These are phyloP conservation scores for Pseudogymnoascus sp. DNA, from an alignment of 2,329 filamentous ascomycete species.

Conservation along the genomic window DNA sequence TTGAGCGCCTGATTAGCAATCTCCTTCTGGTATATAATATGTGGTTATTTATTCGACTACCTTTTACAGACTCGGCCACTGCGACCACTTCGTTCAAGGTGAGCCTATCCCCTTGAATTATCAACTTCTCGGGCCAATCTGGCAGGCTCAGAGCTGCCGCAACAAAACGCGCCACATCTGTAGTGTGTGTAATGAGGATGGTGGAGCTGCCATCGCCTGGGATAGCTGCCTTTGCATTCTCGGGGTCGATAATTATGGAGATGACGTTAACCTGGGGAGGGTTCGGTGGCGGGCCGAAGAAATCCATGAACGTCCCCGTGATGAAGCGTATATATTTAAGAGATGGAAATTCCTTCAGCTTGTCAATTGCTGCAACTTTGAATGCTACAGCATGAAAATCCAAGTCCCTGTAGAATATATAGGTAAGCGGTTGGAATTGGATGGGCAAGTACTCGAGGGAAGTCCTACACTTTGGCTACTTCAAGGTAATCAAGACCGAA, in stretches of 20 bases:
- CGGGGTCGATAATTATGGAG: neutral
- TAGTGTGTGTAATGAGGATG: conserved; percentile 20
- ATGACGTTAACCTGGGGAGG: neutral
- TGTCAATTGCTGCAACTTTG: neutral
- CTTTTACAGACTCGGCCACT: conserved; percentile 19
- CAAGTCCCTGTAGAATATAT: neutral
- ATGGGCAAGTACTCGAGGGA: neutral
- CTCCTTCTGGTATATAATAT: neutral
- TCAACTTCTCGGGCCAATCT: conserved; percentile 19
- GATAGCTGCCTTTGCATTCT: neutral
- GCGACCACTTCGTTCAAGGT: conserved; percentile 24
- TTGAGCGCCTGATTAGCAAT: conserved; percentile 8
- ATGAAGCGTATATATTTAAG: neutral
- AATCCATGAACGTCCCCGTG: neutral
- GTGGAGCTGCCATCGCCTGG: neutral
- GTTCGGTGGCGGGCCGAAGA: neutral
- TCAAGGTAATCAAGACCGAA: conserved; percentile 31
- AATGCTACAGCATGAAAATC: neutral
- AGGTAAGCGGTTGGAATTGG: neutral
- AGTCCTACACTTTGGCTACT: neutral
- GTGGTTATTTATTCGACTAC: conserved; percentile 6
- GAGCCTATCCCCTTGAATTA: conserved; percentile 22
- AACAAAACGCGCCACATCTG: conserved; percentile 23
- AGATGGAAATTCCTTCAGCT: neutral
- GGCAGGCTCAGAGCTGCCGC: conserved; percentile 16